phyloP scores from a whole-genome alignment of 2,329 filamentous ascomycete species.

The Fusarium transvaalense region DNA sequence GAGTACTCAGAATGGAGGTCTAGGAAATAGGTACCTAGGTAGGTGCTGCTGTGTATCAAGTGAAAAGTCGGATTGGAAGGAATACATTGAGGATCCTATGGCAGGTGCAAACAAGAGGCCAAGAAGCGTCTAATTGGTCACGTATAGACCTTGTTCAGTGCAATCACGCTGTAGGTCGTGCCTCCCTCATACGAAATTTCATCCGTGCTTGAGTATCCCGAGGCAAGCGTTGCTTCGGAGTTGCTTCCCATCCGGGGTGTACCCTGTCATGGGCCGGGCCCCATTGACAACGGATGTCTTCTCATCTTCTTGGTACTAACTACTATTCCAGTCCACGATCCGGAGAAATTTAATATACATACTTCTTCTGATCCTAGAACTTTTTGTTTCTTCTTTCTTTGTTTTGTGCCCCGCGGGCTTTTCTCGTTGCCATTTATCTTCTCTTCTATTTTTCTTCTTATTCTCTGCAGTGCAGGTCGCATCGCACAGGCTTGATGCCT shows the following conservation, averaged over 20 bases:
- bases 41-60: constrained; percentile 6
- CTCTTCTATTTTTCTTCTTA: neutral
- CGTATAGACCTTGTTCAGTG: neutral
- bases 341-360: constrained; percentile 15
- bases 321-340: constrained; percentile 19
- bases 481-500: constrained; percentile 39
- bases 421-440: constrained; percentile 15
- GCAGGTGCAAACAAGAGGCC: constrained; percentile 4
- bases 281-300: constrained; percentile 14
- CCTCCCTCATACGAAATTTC: constrained; percentile 26
- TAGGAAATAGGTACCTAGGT: constrained; percentile 2
- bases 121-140: neutral
- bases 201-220: constrained; percentile 34
- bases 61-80: constrained; percentile 16
- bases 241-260: constrained; percentile 40
- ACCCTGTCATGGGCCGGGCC: constrained; percentile 33
- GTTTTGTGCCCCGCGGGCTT: constrained; percentile 18
- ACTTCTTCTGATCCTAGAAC: constrained; percentile 19
- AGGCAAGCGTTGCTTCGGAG: constrained; percentile 40
- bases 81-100: constrained; percentile 3
- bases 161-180: constrained; percentile 5
- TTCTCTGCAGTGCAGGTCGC: constrained; percentile 32
- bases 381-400: constrained; percentile 29
- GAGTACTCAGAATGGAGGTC: neutral
- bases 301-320: neutral